These are phyloP conservation scores for Bryum argenteum DNA, from an alignment of 225 moss, liverwort and hornwort species.

Conservation along the genomic window DNA sequence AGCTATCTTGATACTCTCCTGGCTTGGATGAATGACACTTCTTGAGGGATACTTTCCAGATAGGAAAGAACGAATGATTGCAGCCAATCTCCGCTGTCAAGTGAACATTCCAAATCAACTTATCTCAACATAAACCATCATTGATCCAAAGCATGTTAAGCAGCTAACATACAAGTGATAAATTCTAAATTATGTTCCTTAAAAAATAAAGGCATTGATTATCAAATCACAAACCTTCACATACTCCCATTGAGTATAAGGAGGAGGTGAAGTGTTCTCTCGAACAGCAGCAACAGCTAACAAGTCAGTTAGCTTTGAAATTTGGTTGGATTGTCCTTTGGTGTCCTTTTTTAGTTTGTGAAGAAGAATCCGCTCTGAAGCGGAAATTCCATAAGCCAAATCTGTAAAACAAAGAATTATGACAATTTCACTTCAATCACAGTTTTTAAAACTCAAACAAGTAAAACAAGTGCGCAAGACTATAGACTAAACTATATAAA, in stretches of 20 bases:
- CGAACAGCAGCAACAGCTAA: not conserved
- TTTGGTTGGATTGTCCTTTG: not conserved
- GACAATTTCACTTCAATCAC: no score
- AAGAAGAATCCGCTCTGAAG: not conserved
- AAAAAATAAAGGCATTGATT: not conserved
- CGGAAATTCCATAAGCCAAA: not conserved
- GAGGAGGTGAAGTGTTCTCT: not conserved
- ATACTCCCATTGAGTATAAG: not conserved
- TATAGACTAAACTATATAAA: no score
- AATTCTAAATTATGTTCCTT: not conserved
- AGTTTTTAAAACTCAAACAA: no score
- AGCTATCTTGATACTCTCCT: not conserved
- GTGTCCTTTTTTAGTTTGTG: not conserved
- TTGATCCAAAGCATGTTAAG: not conserved
- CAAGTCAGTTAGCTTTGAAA: not conserved
- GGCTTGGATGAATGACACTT: not conserved
- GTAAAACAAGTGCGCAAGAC: no score
- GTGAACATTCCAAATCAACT: not conserved
- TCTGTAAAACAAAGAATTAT: not conserved
- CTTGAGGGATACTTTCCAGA: not conserved
- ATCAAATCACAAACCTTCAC: not conserved
- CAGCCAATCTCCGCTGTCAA: not conserved
- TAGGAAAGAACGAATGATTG: not conserved
- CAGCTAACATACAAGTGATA: not conserved
- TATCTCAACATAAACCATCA: not conserved